Percentiles rank a stretch among this genome's conserved stretches.
Conservation (phyloP, 768 basidiomycete genomes). For the Auricularia heimuer region DNA sequence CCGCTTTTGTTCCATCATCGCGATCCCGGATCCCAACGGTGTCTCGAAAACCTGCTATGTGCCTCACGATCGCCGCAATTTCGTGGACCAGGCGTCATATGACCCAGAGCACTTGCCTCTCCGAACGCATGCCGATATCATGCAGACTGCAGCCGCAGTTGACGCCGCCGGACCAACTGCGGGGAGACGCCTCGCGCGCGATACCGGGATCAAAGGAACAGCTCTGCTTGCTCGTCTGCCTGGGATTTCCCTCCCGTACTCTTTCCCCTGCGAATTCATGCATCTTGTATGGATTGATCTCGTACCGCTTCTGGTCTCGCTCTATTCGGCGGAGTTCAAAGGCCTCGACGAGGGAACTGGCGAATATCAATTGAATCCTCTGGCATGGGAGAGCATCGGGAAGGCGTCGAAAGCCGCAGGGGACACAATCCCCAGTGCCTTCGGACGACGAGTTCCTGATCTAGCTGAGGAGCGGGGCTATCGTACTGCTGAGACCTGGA, state of each 20-base stretch:
- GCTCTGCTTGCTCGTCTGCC: slow-evolving; percentile 22
- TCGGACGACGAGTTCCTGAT: slow-evolving; percentile 19
- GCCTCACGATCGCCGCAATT: background rate
- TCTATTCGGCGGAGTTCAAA: slow-evolving; percentile 35
- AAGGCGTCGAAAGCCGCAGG: slow-evolving; percentile 17
- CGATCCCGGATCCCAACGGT: slow-evolving; percentile 11
- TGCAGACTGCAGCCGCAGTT: slow-evolving; percentile 17
- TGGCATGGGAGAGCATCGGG: slow-evolving; percentile 35
- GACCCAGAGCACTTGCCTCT: slow-evolving; percentile 24
- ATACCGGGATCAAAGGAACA: slow-evolving; percentile 26
- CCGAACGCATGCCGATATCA: slow-evolving; percentile 21
- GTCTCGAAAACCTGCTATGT: background rate
- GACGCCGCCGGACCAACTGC: slow-evolving; percentile 19
- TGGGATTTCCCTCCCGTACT: background rate
- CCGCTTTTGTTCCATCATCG: slow-evolving; percentile 28
- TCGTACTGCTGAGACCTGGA: slow-evolving; percentile 15
- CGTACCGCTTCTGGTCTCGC: slow-evolving; percentile 27
- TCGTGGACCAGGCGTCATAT: background rate
- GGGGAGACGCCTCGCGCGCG: slow-evolving; percentile 24
- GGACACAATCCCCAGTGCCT: slow-evolving; percentile 19
- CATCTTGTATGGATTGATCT: slow-evolving; percentile 39
- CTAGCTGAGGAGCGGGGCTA: slow-evolving; percentile 11
- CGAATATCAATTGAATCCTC: slow-evolving; percentile 18
- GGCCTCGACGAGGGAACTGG: slow-evolving; percentile 22
- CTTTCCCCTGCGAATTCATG: slow-evolving; percentile 37